Conservation (phyloP, 2,329 filamentous ascomycete species). For the Arthrobotrys conoides region DNA sequence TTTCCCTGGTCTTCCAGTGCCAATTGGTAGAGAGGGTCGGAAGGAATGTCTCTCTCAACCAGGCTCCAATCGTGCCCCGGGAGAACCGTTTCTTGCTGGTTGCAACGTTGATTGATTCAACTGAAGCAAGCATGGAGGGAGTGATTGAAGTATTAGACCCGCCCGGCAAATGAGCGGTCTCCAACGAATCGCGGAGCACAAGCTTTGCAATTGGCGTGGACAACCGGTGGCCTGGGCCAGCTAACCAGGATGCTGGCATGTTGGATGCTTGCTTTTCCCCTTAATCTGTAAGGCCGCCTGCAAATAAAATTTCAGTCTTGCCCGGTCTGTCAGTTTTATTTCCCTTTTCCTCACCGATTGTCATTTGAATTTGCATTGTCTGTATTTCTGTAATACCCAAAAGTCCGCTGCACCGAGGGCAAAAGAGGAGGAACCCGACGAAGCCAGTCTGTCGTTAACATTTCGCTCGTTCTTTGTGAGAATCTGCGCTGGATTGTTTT, state of each 20-base stretch:
- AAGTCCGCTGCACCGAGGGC: slow-evolving; percentile 9
- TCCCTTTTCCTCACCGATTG: slow-evolving; percentile 50
- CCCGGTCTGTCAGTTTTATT: slow-evolving; percentile 30
- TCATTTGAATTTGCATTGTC: slow-evolving; percentile 19
- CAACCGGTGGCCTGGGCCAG: slow-evolving; percentile 26
- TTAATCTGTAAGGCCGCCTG: slow-evolving; percentile 42
- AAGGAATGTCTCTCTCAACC: slow-evolving; percentile 46
- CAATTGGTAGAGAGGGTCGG: slow-evolving; percentile 37
- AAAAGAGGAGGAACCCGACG: slow-evolving; percentile 32
- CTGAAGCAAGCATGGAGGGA: not conserved
- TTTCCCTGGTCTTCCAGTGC: slow-evolving; percentile 29
- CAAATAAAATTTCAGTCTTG: slow-evolving; percentile 27
- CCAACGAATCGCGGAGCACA: slow-evolving; percentile 35
- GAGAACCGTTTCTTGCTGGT: slow-evolving; percentile 17
- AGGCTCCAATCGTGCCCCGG: slow-evolving; percentile 19
- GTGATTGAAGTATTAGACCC: not conserved
- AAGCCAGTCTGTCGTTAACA: slow-evolving; percentile 60
- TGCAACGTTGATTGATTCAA: slow-evolving; percentile 13
- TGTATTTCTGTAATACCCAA: slow-evolving; percentile 18
- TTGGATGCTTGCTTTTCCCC: slow-evolving; percentile 49
- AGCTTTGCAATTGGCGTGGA: slow-evolving; percentile 26
- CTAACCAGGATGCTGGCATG: not conserved
- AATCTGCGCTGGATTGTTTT: slow-evolving; percentile 47
- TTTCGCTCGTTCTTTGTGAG: slow-evolving; percentile 58
- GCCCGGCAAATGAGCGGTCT: slow-evolving; percentile 35